Base-by-base conservation (phyloP, 2,329 filamentous ascomycete genomes). In the Stachybotrys echinatus region DNA sequence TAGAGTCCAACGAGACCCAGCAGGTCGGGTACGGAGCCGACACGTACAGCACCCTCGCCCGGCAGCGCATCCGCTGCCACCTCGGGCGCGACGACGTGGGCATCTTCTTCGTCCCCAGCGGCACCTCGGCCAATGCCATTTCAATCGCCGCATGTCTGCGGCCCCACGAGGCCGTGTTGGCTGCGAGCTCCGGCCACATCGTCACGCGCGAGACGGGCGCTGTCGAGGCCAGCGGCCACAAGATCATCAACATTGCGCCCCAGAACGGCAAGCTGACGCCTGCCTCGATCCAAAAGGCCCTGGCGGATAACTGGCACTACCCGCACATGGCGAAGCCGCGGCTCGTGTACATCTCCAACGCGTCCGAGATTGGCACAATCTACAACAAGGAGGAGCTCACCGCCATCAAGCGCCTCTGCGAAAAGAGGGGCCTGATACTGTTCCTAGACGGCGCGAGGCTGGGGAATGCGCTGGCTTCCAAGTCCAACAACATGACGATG, bases 321-420 rank as follows among this genome's bases (percentile, higher is more conserved):
- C 75, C 75, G 1, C 75, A 78, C 52, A 76, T 74, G 70, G 74
- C 75, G 3, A 75, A 73, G 53, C 75, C 75, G 1, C 63, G 72
- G 4, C 58, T 78, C n/a, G 72, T 78, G 3, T 78, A 78, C 55
- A 70, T 78, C 22, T 77, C 75, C 14, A 75, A 78, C 52, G 74
- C 75, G 0, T 75, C 75, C 0, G 75, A 78, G 59, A 62, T 75
- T 8, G 75, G 75, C 2, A 78, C 75, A 0, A 61, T 77, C 3
- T 78, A 78, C 53, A 70, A 67, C 0, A 69, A 67, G 42, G 56
- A 55, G 0, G 75, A 78, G 51, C 54, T 78, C 22, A 55, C 55
- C 0, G 71, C 61, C 4, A 62, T 79, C 45, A 74, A 73, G 14
- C 58, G 58, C 0, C 56, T 73, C 2, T 79, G 75, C 55, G 70